These are phyloP conservation scores for Priceomyces melissophilus DNA, from an alignment of 805 yeast species.

Conservation along the genomic window DNA sequence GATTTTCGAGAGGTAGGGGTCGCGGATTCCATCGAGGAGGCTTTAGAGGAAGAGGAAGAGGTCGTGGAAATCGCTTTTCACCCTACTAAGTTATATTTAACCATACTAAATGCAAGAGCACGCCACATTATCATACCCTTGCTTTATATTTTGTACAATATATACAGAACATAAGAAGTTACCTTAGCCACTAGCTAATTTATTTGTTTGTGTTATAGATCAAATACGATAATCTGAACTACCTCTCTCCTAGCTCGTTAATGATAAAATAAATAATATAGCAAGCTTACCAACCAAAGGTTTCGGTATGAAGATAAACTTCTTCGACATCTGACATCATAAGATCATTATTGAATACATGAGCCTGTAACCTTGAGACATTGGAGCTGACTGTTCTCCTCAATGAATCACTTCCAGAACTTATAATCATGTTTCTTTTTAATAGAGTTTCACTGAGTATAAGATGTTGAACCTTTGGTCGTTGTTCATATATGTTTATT, in stretches of 20 bases:
- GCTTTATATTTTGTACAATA: too few species aligned
- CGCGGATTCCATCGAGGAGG: conserved; percentile 21
- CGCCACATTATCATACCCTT: too few species aligned
- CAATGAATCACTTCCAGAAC: conserved; percentile 45
- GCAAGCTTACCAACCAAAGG: conserved; percentile 40
- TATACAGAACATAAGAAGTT: too few species aligned
- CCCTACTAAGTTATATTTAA: conserved; percentile 33
- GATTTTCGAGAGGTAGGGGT: conserved; percentile 42
- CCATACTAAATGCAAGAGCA: too few species aligned
- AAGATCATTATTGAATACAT: conserved; percentile 27
- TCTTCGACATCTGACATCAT: conserved; percentile 31
- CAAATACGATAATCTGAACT: too few species aligned
- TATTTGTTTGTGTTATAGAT: too few species aligned
- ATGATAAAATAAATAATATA: neutral
- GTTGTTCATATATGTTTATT: conserved; percentile 15
- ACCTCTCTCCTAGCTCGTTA: neutral
- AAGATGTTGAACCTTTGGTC: conserved; percentile 18
- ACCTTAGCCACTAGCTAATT: too few species aligned
- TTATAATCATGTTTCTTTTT: conserved; percentile 38
- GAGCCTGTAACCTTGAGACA: conserved; percentile 38
- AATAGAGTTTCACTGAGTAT: conserved; percentile 14
- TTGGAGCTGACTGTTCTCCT: conserved; percentile 36
- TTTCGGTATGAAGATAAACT: conserved; percentile 49
- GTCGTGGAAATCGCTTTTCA: conserved; percentile 23
- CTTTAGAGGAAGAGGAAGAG: conserved; percentile 19